phyloP scores from a whole-genome alignment of 257 asterid species.

The Cinchona pubescens region DNA sequence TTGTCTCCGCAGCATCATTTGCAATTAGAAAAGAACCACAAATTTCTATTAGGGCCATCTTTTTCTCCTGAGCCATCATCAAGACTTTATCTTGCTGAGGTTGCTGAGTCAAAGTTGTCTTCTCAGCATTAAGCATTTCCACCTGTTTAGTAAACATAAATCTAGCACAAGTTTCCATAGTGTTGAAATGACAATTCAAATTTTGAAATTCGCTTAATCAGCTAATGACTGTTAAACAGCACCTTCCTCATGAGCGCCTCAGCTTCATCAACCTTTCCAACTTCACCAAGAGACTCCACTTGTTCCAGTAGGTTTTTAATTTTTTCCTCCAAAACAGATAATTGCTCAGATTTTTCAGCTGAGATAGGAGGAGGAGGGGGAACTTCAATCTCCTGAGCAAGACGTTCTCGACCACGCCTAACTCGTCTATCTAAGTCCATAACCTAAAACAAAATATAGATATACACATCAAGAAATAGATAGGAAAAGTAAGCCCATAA shows the following conservation, averaged over 20 bases:
- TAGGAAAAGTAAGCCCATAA: not conserved
- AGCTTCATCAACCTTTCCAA: conserved; percentile 98
- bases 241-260: conserved; percentile 99
- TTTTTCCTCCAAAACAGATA: conserved; percentile 87
- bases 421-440: conserved; percentile 87
- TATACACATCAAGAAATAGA: not conserved
- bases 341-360: conserved; percentile 87
- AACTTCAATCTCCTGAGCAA: conserved; percentile 82
- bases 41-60: conserved; percentile 93
- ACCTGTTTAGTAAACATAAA: conserved; percentile 48
- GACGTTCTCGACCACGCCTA: conserved; percentile 97
- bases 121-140: conserved; percentile 79
- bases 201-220: not conserved
- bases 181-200: not conserved
- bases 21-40: conserved; percentile 98
- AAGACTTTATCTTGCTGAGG: conserved; percentile 69
- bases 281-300: conserved; percentile 99
- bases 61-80: conserved; percentile 91
- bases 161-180: not conserved
- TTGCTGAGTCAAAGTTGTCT: conserved; percentile 68
- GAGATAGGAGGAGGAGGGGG: conserved; percentile 95
- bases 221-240: not conserved
- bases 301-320: conserved; percentile 92
- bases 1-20: conserved; percentile 95
- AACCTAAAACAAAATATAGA: conserved; percentile 47